Conservation (phyloP, 768 basidiomycete genomes). For the Tremella yokohamensis region DNA sequence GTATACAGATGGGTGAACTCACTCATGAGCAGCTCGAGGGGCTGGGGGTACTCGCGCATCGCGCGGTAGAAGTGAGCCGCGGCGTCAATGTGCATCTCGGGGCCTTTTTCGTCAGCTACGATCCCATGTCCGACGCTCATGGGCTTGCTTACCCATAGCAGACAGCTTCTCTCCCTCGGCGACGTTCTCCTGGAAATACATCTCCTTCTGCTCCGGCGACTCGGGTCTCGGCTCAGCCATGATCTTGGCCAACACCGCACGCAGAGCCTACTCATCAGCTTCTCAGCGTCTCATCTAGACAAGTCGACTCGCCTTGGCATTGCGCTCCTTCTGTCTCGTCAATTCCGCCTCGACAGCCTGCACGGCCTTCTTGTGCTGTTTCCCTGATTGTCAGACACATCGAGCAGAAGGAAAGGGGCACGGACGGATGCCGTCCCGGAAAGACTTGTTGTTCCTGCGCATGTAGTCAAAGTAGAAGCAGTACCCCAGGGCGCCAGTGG, state of each 20-base stretch:
- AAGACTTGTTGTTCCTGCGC: slow-evolving; percentile 77
- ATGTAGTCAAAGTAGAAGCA: slow-evolving; percentile 92
- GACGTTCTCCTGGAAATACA: slow-evolving; percentile 87
- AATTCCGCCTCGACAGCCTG: slow-evolving; percentile 59
- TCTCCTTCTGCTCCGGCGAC: slow-evolving; percentile 72
- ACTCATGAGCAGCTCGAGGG: slow-evolving; percentile 84
- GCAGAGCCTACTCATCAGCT: slow-evolving; percentile 22
- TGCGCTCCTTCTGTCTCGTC: slow-evolving; percentile 43
- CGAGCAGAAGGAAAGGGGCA: slow-evolving; percentile 23
- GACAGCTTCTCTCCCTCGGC: slow-evolving; percentile 80
- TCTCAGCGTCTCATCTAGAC: background rate
- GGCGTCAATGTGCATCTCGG: slow-evolving; percentile 69
- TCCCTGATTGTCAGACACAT: slow-evolving; percentile 57
- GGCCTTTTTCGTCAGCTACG: slow-evolving; percentile 58
- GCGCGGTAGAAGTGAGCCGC: slow-evolving; percentile 91
- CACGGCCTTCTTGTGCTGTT: slow-evolving; percentile 83
- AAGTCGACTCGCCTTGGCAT: slow-evolving; percentile 52
- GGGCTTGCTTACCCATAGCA: slow-evolving; percentile 60
- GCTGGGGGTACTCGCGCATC: slow-evolving; percentile 87
- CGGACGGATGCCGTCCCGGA: slow-evolving; percentile 84
- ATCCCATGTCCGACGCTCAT: background rate
- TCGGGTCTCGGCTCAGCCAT: slow-evolving; percentile 63
- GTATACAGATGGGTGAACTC: slow-evolving; percentile 12
- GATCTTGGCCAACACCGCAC: slow-evolving; percentile 54
- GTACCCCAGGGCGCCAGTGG: slow-evolving; percentile 61